Conservation (phyloP, 352 stramenopile genomes). For the Stramenopiles sp. region DNA sequence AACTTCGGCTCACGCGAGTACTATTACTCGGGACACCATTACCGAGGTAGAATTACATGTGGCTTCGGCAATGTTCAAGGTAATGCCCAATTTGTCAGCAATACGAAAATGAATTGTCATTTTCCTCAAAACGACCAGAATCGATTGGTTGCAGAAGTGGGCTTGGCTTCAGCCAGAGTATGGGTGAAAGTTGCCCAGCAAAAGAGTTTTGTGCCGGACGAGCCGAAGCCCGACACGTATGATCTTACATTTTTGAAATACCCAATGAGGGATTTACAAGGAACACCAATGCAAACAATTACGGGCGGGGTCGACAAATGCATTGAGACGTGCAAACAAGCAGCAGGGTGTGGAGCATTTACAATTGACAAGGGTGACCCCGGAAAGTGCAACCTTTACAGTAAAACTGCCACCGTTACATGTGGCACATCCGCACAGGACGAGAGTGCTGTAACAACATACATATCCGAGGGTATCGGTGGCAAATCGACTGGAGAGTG, state of each 20-base stretch:
- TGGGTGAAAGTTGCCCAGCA: neutral
- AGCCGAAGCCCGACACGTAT: no score
- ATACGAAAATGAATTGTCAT: neutral
- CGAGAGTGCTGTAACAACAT: neutral
- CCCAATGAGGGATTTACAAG: neutral
- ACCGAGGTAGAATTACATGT: neutral
- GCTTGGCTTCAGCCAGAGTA: neutral
- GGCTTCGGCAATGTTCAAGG: constrained; percentile 9
- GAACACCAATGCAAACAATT: neutral
- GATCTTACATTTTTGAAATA: neutral
- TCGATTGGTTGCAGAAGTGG: neutral
- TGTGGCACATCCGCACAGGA: neutral
- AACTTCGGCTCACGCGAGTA: no score
- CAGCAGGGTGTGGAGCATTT: neutral
- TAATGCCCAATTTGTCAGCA: neutral
- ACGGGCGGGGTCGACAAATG: neutral
- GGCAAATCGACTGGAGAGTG: neutral
- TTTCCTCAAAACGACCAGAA: neutral
- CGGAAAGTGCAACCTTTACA: neutral
- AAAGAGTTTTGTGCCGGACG: no score
- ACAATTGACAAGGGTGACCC: no score
- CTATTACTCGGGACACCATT: neutral
- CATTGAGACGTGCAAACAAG: neutral
- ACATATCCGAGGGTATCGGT: neutral
- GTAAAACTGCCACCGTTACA: neutral